phyloP scores from a whole-genome alignment of 2,329 filamentous ascomycete genomes.

The Elsinoe fawcettii region DNA sequence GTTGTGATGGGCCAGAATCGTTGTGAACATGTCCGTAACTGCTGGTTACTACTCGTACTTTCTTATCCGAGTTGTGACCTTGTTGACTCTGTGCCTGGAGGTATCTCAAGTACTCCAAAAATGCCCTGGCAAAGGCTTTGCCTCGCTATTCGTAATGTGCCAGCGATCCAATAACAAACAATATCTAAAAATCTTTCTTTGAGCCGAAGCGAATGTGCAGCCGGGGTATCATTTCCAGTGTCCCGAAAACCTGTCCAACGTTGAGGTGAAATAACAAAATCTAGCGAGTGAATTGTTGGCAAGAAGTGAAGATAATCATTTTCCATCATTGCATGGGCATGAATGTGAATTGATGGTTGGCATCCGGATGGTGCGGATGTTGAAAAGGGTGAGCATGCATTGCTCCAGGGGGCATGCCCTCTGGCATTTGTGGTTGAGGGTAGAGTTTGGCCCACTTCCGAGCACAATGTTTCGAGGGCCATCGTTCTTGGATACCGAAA shows the following conservation, averaged over 20 bases:
- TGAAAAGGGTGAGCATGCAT: slow-evolving; percentile 19
- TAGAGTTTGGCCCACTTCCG: slow-evolving; percentile 46
- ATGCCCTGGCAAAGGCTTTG: too few species aligned
- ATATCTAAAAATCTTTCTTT: background rate
- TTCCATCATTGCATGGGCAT: slow-evolving; percentile 10
- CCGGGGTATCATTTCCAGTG: slow-evolving; percentile 12
- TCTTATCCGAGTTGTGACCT: background rate
- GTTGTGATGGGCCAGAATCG: background rate
- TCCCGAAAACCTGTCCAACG: background rate
- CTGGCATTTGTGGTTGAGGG: slow-evolving; percentile 21
- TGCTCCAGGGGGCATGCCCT: slow-evolving; percentile 19
- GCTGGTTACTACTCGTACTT: background rate
- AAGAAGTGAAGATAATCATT: background rate
- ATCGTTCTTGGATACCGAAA: slow-evolving; percentile 43
- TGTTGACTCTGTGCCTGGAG: background rate
- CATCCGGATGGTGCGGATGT: slow-evolving; percentile 7
- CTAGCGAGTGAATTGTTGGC: slow-evolving; percentile 5
- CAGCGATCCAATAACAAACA: background rate
- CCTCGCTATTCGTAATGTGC: background rate
- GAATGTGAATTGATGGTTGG: slow-evolving; percentile 9
- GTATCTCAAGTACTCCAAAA: background rate
- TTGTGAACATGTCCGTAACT: background rate
- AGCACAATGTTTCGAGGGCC: slow-evolving; percentile 43
- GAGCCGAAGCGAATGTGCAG: slow-evolving; percentile 6
- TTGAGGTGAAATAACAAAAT: background rate